These are phyloP conservation scores for Cucumis melo DNA, from an alignment of 306 rosid genomes.

Conservation along the genomic window DNA sequence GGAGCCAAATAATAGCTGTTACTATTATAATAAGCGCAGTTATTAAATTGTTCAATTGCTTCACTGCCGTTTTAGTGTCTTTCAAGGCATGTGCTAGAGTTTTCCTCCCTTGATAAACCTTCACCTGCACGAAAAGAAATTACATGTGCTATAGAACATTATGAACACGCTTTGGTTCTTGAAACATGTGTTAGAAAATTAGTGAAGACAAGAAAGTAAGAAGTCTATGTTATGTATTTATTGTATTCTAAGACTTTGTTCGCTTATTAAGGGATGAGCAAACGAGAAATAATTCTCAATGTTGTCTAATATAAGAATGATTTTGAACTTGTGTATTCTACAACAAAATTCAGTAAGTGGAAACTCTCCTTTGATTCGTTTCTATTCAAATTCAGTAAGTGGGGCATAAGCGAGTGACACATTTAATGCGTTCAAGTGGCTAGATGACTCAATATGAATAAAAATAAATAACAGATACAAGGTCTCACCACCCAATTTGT, in stretches of 20 bases:
- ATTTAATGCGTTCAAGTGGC: not conserved
- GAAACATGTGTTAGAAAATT: not conserved
- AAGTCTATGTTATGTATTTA: not conserved
- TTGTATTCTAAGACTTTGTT: not conserved
- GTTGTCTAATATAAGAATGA: not conserved
- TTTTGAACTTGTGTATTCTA: not conserved
- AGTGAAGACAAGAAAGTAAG: not conserved
- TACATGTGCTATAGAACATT: not conserved
- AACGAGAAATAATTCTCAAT: not conserved
- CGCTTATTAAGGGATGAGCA: not conserved
- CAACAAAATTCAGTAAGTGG: not conserved
- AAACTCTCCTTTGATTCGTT: not conserved
- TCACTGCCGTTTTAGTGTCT: slow-evolving; percentile 89
- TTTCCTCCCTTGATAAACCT: slow-evolving; percentile 73
- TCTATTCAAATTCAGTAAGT: not conserved
- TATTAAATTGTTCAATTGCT: slow-evolving; percentile 66
- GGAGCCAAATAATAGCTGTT: slow-evolving; percentile 57
- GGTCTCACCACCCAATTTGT: slow-evolving; percentile 75
- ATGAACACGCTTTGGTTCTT: not conserved
- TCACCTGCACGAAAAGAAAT: slow-evolving; percentile 36
- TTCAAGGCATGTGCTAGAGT: slow-evolving; percentile 69
- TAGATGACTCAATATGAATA: not conserved
- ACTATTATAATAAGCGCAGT: slow-evolving; percentile 32
- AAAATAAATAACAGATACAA: not conserved
- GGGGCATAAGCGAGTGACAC: not conserved